phyloP scores from a whole-genome alignment of 1,284 basidiomycete genomes.

The Cutaneotrichosporon sp. region DNA sequence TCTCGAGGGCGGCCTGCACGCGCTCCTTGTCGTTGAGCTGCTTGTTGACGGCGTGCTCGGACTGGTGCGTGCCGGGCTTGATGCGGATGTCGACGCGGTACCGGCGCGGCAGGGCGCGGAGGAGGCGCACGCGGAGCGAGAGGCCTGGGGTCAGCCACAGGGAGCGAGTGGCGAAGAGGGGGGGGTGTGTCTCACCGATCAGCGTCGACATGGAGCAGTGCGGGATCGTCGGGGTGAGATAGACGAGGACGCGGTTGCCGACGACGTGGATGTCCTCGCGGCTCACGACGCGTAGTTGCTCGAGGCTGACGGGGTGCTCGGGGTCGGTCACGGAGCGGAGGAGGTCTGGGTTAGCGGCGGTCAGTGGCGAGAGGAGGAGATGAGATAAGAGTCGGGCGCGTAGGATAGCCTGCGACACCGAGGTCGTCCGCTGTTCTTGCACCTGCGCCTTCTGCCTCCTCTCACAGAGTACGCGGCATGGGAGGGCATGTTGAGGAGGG shows the following conservation, averaged over 20 bases:
- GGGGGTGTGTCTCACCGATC: constrained; percentile 67
- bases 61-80: constrained; percentile 93
- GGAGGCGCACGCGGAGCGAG: constrained; percentile 85
- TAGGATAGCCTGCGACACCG: no score
- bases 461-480: no score
- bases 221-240: constrained; percentile 96
- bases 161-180: neutral
- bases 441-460: no score
- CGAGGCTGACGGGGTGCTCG: constrained; percentile 92
- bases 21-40: constrained; percentile 99
- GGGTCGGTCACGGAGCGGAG: constrained; percentile 93
- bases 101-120: constrained; percentile 84
- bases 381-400: no score
- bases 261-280: constrained; percentile 78
- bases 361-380: neutral
- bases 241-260: constrained; percentile 74
- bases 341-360: constrained; percentile 65
- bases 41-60: constrained; percentile 94
- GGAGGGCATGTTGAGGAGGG: no score
- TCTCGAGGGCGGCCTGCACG: constrained; percentile 95
- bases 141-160: constrained; percentile 62
- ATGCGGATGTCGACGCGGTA: constrained; percentile 95
- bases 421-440: no score
- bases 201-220: constrained; percentile 98
- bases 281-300: constrained; percentile 94